Evolutionary conservation across 768 basidiomycete species (phyloP), one percentile per base, ranked within the genome.

Genomic region (Xerocomus spinulosus): DNA sequence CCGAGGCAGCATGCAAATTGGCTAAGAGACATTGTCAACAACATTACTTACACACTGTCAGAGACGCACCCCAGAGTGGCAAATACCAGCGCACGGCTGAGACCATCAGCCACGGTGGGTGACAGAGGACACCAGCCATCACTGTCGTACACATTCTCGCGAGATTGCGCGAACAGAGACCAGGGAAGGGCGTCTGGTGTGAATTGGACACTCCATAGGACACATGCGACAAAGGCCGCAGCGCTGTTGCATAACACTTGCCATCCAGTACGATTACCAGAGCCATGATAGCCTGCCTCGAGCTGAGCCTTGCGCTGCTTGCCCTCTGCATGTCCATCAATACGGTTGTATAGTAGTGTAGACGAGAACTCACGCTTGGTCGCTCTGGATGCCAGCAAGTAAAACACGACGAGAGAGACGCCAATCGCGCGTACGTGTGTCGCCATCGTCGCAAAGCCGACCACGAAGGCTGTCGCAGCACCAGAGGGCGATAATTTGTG

Each of bases 1-100:
- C 90, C 93, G 9, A 93, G 73, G 61, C 87, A 92, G 66, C 88
- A 92, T 3, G 84, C 83, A 64, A 92, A 90, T 61, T 94, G 92
- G 4, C 90, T 92, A 4, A 26, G 28, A 30, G 14, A 29, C 10
- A 10, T 36, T 18, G 46, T 59, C 3, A 56, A 46, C 15, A 14
- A 30, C n/a, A 39, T 21, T 25, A 15, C 13, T 23, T 7, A 23
- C 13, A 18, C 34, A 33, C n/a, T 21, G 41, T 9, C 12, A 48
- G 20, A 59, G 15, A 46, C 47, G 60, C 75, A 88, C 80, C 91
- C 90, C 0, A 92, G 62, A 0, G 78, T 75, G 12, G 70, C 77
- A 50, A 87, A 80, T 0, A 91, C 61, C 44, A 92, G 68, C 2
- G 69, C 67, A 6, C 85, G 77, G 57, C 82, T 85, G 72, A 76